Evolutionary conservation across 208 protist species (phyloP).

Genomic region (Trypanosoma melophagium): DNA sequence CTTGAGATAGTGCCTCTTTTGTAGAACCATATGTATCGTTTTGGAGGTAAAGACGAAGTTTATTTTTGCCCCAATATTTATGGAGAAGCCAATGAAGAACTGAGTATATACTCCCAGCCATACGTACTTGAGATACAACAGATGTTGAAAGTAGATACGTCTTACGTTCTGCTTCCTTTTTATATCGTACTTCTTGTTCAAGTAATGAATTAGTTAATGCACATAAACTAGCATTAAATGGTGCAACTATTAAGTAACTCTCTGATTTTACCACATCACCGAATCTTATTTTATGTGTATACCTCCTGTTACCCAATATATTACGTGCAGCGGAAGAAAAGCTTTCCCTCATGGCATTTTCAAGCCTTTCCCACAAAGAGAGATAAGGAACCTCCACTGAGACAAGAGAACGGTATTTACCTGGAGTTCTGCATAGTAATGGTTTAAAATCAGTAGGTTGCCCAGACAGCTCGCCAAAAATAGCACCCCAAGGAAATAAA

Average conservation of each 20-base stretch:
- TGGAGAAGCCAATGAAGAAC: constrained; percentile 24
- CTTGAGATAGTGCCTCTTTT: constrained; percentile 1
- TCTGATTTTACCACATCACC: background rate
- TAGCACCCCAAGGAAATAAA: constrained; percentile 17
- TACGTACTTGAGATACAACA: background rate
- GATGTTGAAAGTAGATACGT: background rate
- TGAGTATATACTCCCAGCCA: background rate
- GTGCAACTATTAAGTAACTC: background rate
- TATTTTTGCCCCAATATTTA: constrained; percentile 10
- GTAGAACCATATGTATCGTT: constrained; percentile 22
- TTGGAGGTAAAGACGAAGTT: background rate
- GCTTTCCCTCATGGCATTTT: constrained; percentile 4
- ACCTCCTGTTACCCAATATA: background rate
- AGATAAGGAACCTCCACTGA: constrained; percentile 12
- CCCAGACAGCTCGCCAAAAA: constrained; percentile 20
- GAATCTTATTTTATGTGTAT: constrained; percentile 1
- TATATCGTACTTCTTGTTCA: background rate
- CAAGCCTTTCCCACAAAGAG: constrained; percentile 16
- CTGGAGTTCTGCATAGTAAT: background rate
- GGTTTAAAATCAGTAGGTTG: background rate
- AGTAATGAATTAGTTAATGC: constrained; percentile 15
- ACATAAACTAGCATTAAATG: constrained; percentile 21
- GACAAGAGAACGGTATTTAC: constrained; percentile 5
- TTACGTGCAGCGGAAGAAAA: constrained; percentile 4
- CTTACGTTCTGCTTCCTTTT: background rate